Base-by-base conservation (phyloP, 2,329 filamentous ascomycete genomes). In the Claviceps quebecensis region DNA sequence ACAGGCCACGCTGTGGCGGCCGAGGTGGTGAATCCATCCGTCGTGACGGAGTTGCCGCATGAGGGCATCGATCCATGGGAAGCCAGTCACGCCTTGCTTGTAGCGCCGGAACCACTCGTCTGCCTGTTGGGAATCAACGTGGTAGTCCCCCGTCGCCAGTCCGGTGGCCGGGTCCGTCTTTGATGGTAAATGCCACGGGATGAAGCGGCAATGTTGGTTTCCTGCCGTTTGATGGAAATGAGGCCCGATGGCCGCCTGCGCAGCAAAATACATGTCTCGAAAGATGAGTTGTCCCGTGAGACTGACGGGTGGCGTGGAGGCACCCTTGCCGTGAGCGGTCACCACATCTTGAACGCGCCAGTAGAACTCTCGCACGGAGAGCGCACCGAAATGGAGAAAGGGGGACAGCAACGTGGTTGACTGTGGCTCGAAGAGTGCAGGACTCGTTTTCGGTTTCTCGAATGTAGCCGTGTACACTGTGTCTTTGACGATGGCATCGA, bases 251-350 rank as follows among this genome's bases (percentile, higher is more conserved):
- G 77, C 74, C 1, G 84, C 83, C 61, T 90, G 84, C 0, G 85
- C 84, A 14, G 77, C 84, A 58, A 90, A 89, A 65, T 89, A 90
- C 86, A 90, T 90, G 61, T 90, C 86, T 16, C 86, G 75, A 63
- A 90, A 90, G 11, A 88, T 70, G 1, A 90, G 66, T 58, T 90
- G 86, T 2, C 86, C 86, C 0, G 76, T 81, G 16, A 90, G 65
- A 54, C 79, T 85, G n/a, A 78, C 79, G 0, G 86, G 86, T 0
- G 83, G 80, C 26, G 71, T 69, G 7, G 79, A 83, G 2, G 76
- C 77, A 2, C 72, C 72, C 37, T 72, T 72, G 37, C 76, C 75
- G 58, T 78, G 80, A 11, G 69, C 68, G 4, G 76, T 67, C 2
- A 86, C 72, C 1, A 84, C 73, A 26, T 81, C 79, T 60, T 81